phyloP scores from a whole-genome alignment of 2,329 filamentous ascomycete genomes.

The Purpureocillium lavendulum region DNA sequence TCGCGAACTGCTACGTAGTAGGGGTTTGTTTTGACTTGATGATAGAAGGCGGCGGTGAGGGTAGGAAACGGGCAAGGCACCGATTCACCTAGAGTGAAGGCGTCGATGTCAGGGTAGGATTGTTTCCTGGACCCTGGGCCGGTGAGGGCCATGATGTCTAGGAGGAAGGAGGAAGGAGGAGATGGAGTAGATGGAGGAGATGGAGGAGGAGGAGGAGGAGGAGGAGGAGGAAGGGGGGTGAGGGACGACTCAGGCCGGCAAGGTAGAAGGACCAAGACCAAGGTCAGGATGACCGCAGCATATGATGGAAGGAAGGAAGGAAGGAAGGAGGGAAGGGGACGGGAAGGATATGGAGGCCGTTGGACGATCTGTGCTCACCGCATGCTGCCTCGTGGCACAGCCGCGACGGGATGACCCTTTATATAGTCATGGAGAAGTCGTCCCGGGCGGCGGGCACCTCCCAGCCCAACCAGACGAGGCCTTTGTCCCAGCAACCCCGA shows the following conservation, averaged over 20 bases:
- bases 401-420: constrained; percentile 3
- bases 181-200: neutral
- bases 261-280: too few species aligned
- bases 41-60: constrained; percentile 28
- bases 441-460: too few species aligned
- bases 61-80: constrained; percentile 26
- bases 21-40: constrained; percentile 26
- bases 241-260: too few species aligned
- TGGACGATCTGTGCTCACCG: too few species aligned
- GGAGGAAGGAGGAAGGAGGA: neutral
- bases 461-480: neutral
- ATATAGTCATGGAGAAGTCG: constrained; percentile 7
- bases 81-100: constrained; percentile 7
- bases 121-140: constrained; percentile 3
- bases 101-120: constrained; percentile 1
- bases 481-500: constrained; percentile 6
- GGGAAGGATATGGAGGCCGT: too few species aligned
- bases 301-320: too few species aligned
- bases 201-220: too few species aligned
- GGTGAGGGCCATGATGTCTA: neutral
- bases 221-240: too few species aligned
- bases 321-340: too few species aligned
- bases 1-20: constrained; percentile 29
- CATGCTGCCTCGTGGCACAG: too few species aligned
- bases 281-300: too few species aligned